Evolutionary conservation across 331 rosid genomes (phyloP), one percentile per base, ranked within the genome.

Genomic region (Malus hybrid): DNA sequence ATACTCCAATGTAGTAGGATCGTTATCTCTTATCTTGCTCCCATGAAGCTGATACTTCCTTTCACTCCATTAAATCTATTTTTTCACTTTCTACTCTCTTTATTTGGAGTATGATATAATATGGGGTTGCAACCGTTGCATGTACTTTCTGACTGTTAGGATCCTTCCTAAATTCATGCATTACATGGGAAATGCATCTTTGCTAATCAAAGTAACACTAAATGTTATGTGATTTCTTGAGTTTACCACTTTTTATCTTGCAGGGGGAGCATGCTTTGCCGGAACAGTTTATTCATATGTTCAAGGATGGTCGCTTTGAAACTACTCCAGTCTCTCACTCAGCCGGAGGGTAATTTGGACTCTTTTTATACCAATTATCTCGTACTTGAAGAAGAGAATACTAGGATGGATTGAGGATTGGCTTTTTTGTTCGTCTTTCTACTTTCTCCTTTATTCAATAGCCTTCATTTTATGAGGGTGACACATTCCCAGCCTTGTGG

Each of bases 191-290:
- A 61, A 16, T 61, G 61, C 71, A 20, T 66, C 30, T 24, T 63
- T 68, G 28, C 48, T 75, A 64, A 10, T 64, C 10, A 42, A 36
- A 57, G 57, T 66, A 60, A 72, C 56, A 71, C 70, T 4, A 52
- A 64, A 10, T 55, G 22, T 77, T 62, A 72, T 18, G 32, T 60
- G 42, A 74, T 78, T 77, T 58, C 65, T 18, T 11, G 58, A 56
- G 65, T 29, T 20, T 24, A 32, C 20, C 3, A 6, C 69, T 26
- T 64, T 9, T 64, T 32, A 50, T 61, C 6, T 78, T 72, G 71
- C 88, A 94, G 99, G 97, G 72, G 65, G 99, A 94, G 86, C 96
- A 94, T 86, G 87, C 99, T 52, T 82, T 94, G 81, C 99, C 99
- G 24, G 97, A 94, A 70, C 99, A 94, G 81, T 94, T 78, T 44